phyloP scores from a whole-genome alignment of 495 filamentous ascomycete genomes.

The Neurospora sp. region DNA sequence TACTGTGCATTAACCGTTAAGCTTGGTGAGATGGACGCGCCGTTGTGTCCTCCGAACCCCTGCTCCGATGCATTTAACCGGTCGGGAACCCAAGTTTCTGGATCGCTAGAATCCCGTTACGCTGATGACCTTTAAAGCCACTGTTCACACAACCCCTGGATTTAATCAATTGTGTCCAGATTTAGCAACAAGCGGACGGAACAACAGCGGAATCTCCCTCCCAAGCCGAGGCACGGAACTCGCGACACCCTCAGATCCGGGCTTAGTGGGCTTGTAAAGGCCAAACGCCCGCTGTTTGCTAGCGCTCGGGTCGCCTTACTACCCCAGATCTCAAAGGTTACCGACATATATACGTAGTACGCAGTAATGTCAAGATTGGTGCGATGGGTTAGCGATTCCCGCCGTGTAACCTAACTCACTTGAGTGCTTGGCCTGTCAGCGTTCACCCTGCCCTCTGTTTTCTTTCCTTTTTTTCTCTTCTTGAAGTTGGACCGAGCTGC shows the following conservation, averaged over 20 bases:
- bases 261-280: background rate
- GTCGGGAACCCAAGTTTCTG: constrained; percentile 24
- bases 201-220: background rate
- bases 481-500: background rate
- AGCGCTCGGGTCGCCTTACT: background rate
- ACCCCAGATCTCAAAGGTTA: background rate
- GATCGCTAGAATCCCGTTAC: constrained; percentile 9
- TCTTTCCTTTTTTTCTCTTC: background rate
- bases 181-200: background rate
- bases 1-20: constrained; percentile 5
- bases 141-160: background rate
- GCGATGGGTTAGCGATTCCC: background rate
- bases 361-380: background rate
- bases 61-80: constrained; percentile 22
- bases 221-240: background rate
- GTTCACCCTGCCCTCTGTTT: background rate
- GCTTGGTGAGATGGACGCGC: constrained; percentile 13
- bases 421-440: background rate
- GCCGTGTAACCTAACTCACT: background rate
- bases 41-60: constrained; percentile 19
- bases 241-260: background rate
- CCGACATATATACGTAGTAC: background rate
- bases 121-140: background rate
- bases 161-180: background rate
- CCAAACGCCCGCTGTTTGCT: background rate